Evolutionary conservation across 352 stramenopile genomes (phyloP).

Genomic region (Phytophthora cryptogea): DNA sequence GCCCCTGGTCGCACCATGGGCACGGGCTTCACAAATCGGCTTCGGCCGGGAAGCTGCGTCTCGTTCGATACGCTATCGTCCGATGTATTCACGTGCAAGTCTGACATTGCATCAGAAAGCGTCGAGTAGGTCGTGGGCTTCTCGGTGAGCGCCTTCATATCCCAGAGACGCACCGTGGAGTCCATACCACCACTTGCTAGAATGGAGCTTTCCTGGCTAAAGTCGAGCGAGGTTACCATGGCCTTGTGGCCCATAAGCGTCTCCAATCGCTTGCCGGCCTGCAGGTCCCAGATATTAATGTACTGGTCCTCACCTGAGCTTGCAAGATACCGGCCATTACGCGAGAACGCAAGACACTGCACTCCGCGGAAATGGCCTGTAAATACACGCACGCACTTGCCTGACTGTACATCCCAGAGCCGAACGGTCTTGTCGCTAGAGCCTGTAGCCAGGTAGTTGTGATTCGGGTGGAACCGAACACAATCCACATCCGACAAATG

Average conservation of each 20-base stretch:
- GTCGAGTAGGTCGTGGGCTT: conserved; percentile 42
- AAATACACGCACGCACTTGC: conserved; percentile 92
- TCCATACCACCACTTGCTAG: conserved; percentile 79
- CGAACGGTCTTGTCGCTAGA: conserved; percentile 94
- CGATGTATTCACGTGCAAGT: conserved; percentile 38
- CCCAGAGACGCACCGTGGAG: conserved; percentile 80
- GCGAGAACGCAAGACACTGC: conserved; percentile 89
- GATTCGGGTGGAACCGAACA: conserved; percentile 95
- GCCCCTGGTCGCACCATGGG: conserved; percentile 58
- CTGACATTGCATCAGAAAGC: conserved; percentile 36
- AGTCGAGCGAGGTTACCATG: conserved; percentile 75
- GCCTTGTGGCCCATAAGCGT: conserved; percentile 81
- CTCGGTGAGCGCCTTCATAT: conserved; percentile 80
- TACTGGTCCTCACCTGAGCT: conserved; percentile 88
- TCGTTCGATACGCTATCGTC: conserved; percentile 11
- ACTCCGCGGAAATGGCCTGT: conserved; percentile 91
- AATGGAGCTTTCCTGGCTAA: conserved; percentile 80
- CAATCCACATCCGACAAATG: conserved; percentile 93
- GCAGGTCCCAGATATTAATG: conserved; percentile 95
- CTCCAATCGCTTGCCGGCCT: conserved; percentile 84
- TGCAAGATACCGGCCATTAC: conserved; percentile 89
- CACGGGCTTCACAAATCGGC: conserved; percentile 53
- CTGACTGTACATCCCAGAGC: conserved; percentile 94
- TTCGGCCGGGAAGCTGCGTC: conserved; percentile 27
- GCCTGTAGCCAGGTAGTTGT: conserved; percentile 94